Conservation (phyloP, 164 flowering plant species). For the Stephania yunnanensis region DNA sequence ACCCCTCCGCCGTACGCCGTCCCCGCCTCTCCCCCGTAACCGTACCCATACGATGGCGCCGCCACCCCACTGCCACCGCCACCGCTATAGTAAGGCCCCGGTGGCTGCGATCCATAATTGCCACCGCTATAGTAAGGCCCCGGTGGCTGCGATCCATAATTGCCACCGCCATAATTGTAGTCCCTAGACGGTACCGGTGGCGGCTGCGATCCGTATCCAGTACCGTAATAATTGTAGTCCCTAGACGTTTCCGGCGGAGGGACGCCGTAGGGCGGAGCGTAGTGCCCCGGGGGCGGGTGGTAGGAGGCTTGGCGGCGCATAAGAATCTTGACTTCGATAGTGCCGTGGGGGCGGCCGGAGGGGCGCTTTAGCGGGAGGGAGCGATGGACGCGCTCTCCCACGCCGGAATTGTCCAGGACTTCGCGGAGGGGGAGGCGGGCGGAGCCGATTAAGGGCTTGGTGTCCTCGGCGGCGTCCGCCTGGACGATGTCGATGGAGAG, state of each 20-base stretch:
- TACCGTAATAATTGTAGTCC: neutral
- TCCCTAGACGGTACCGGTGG: neutral
- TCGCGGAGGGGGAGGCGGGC: constrained; percentile 41
- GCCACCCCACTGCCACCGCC: neutral
- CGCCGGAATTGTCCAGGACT: constrained; percentile 46
- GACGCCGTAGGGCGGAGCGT: constrained; percentile 37
- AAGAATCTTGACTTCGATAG: constrained; percentile 38
- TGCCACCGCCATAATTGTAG: neutral
- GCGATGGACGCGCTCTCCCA: constrained; percentile 21
- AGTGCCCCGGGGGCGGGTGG: constrained; percentile 27
- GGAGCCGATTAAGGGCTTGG: constrained; percentile 64
- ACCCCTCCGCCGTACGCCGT: constrained; percentile 12
- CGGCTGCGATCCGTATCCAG: constrained; percentile 6
- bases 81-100: constrained; percentile 4
- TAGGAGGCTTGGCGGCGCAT: constrained; percentile 32
- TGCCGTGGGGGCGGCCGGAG: constrained; percentile 85
- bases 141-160: no score
- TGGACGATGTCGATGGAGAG: constrained; percentile 59
- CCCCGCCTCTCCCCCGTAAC: neutral
- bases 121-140: neutral
- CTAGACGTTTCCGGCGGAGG: constrained; percentile 18
- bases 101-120: constrained; percentile 12
- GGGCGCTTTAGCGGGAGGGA: constrained; percentile 63
- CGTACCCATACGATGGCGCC: neutral
- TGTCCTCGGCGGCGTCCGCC: constrained; percentile 33